phyloP scores from a whole-genome alignment of 352 stramenopile species.

The Poterioochromonas sp. region DNA sequence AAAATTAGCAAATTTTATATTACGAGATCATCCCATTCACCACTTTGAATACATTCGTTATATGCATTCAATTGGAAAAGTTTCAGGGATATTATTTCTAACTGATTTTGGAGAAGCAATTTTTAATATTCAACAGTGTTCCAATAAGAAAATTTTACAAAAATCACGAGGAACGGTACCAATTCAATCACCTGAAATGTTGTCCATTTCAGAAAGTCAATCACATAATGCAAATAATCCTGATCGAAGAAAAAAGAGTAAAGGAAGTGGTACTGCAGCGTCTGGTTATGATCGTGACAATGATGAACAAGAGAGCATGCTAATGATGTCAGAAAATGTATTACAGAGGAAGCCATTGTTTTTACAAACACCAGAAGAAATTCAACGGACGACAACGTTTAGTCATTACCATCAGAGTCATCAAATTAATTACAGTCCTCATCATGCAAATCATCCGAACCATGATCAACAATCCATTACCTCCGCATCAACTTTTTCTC shows the following conservation, averaged over 20 bases:
- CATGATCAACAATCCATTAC: neutral
- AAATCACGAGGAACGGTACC: conserved; percentile 18
- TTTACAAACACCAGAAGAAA: neutral
- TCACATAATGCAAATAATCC: neutral
- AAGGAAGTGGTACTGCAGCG: neutral
- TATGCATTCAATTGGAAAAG: neutral
- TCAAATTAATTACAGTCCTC: neutral
- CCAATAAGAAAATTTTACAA: neutral
- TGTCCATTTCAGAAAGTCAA: conserved; percentile 3
- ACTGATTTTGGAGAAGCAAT: conserved; percentile 30
- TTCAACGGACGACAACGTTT: neutral
- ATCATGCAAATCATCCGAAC: neutral
- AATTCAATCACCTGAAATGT: conserved; percentile 34
- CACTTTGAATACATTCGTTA: neutral
- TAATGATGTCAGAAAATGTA: too few relatives aligned
- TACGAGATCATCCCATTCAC: conserved; percentile 6
- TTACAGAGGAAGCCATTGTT: too few relatives aligned
- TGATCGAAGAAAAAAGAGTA: neutral
- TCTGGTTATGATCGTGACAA: too few relatives aligned
- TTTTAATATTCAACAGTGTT: neutral
- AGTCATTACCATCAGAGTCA: neutral
- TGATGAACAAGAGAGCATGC: too few relatives aligned
- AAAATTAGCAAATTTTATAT: conserved; percentile 25
- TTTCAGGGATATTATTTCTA: conserved; percentile 21
- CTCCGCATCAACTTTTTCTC: neutral